Base-by-base conservation (phyloP, 2,329 filamentous ascomycete species). In the Xylariaceae sp. region DNA sequence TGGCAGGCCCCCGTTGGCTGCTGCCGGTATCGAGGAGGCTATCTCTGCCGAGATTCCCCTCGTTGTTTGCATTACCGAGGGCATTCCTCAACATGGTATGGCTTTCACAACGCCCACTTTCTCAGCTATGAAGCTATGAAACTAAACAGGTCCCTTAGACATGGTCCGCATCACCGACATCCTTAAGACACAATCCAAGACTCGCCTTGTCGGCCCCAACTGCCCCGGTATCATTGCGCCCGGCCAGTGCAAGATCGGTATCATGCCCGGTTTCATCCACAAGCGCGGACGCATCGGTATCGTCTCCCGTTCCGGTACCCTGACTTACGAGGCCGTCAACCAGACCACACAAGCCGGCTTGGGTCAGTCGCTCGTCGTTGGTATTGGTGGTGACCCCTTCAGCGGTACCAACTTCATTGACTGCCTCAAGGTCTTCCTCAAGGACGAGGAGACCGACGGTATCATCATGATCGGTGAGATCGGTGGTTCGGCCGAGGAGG, bases 381-480 rank as follows among this genome's bases (percentile, higher is more conserved):
- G 94, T 73, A 97, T 99, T 71, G 94, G 94, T 66, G 94, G 94
- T 80, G 94, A 99, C 80, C 94, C 94, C 71, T 99, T 99, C 84
- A 93, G 89, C 72, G 94, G 94, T 71, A 97, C 94, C 78, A 97
- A 96, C 86, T 99, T 97, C 83, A 97, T 99, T 79, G 94, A 99
- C 85, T 97, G 93, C 84, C 84, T 99, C 70, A 89, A 90, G 74
- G 91, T 97, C 74, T 99, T 99, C 86, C 86, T 96, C 71, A 83
- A 95, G 77, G 94, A 99, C 76, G 84, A 88, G 75, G 91, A 96
- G 81, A 99, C 94, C 45, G 94, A 99, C 75, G 94, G 94, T 74
- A 97, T 99, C 80, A 97, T 99, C 81, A 97, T 99, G 94, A 97
- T 99, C 76, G 94, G 94, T 74, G 94, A 97, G 82, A 97, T 99